Percentiles rank a stretch among this genome's conserved stretches.
Evolutionary conservation across 768 basidiomycete genomes (phyloP).

Genomic region (Tubosaeta sp.): DNA sequence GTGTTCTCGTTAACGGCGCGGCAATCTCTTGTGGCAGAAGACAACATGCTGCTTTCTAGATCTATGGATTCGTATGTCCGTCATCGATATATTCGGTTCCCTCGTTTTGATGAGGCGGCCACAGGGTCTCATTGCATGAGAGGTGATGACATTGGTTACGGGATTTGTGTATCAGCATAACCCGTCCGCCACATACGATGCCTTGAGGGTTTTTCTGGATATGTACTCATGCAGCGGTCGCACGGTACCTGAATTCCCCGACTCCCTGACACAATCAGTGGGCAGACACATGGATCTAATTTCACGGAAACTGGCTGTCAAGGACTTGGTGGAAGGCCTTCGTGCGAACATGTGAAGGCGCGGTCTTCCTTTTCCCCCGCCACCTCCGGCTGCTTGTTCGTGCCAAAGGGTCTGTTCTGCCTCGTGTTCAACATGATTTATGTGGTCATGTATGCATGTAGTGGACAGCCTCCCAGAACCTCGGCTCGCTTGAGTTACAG

Average conservation of each 20-base stretch:
- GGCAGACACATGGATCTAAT: conserved; percentile 12
- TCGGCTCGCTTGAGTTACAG: conserved; percentile 3
- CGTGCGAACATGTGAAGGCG: conserved; percentile 7
- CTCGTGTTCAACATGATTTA: conserved; percentile 24
- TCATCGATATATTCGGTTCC: conserved; percentile 7
- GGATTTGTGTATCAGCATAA: too few relatives aligned
- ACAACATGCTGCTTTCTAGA: conserved; percentile 13
- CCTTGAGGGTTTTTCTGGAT: not conserved
- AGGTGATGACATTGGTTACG: not conserved
- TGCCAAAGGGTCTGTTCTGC: conserved; percentile 12
- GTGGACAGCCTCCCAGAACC: conserved; percentile 8
- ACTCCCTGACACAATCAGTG: not conserved
- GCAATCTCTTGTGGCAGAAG: conserved; percentile 17
- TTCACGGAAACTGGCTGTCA: conserved; percentile 1
- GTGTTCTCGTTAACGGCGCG: conserved; percentile 10
- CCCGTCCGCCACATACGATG: too few relatives aligned
- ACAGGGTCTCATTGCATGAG: conserved; percentile 1
- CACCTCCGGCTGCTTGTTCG: conserved; percentile 3
- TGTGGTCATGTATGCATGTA: conserved; percentile 12
- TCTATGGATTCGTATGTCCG: conserved; percentile 8
- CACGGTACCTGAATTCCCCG: not conserved
- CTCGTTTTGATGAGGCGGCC: conserved; percentile 22
- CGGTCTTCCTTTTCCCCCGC: conserved; percentile 5
- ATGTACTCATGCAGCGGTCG: not conserved
- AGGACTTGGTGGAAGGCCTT: conserved; percentile 6